Evolutionary conservation across 306 rosid species (phyloP), one percentile per base, ranked within the genome.

Genomic region (Castanopsis chinensis): DNA sequence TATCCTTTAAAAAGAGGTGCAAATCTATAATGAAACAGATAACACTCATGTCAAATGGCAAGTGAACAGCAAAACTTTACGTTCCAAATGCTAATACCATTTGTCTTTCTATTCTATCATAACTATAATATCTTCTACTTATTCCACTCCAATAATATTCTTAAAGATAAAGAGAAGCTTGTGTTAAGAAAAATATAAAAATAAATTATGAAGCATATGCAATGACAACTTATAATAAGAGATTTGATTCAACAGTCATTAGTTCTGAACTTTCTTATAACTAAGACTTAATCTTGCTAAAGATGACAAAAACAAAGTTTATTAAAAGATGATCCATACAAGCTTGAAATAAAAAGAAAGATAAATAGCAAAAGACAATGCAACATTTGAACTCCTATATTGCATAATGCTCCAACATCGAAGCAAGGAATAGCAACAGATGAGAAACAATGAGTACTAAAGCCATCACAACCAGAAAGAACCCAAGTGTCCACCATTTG

Each of bases 401-500:
- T 5, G 20, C 75, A 30, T 63, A 82, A 43, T 70, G 83, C 30
- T 67, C 72, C 68, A 17, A 49, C 59, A 83, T 80, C 1, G 76
- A 54, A 4, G 57, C 37, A n/a, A 83, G 54, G 65, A 83, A 83
- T 64, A 83, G 59, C 37, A 78, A 32, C 28, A 83, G 20, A 59
- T 83, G 86, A 74, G 86, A 23, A 59, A 78, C 30, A 52, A 68
- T 73, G 71, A 78, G 76, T 5, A 83, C 13, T 7, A 49, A 63
- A 18, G 86, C 55, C 63, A 80, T 41, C 11, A 58, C 10, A 28
- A 78, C 60, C 18, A 83, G 82, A 9, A 83, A 83, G 27, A 74
- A 21, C 19, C 86, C 86, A 3, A 83, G 69, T 45, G 49, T 83
- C 82, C 73, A 21, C 82, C 86, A 83, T 57, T 83, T 83, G 37